Conservation (phyloP, 2,329 filamentous ascomycete genomes). For the Allantophomopsis lycopodina region DNA sequence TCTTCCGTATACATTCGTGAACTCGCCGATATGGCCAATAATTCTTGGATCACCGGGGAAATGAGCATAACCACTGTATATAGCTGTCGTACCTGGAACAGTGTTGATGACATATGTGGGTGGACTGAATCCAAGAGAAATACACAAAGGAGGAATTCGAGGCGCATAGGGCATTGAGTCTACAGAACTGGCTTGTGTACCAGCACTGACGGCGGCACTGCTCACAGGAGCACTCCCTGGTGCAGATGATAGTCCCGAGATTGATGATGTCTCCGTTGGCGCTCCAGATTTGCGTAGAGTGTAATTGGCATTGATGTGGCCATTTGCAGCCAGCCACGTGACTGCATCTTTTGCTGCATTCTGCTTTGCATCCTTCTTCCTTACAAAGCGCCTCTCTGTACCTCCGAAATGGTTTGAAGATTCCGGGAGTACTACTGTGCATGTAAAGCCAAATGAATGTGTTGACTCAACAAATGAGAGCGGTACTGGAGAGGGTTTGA, state of each 20-base stretch:
- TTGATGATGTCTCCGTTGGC: conserved; percentile 13
- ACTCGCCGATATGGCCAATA: conserved; percentile 9
- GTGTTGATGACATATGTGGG: conserved; percentile 3
- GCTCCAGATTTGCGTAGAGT: conserved; percentile 2
- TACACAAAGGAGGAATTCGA: conserved; percentile 2
- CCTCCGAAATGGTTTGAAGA: conserved; percentile 8
- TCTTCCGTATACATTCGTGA: conserved; percentile 25
- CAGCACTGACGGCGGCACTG: conserved; percentile 1
- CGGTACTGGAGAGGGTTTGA: conserved; percentile 2
- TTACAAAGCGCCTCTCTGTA: conserved; percentile 6
- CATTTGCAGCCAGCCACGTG: conserved; percentile 11
- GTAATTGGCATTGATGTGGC: background rate
- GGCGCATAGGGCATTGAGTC: background rate
- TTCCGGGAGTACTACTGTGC: conserved; percentile 10
- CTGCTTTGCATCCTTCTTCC: conserved; percentile 17
- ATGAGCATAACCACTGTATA: conserved; percentile 4
- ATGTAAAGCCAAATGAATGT: conserved; percentile 3
- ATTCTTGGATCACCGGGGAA: conserved; percentile 2
- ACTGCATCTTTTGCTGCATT: conserved; percentile 17
- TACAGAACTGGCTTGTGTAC: background rate
- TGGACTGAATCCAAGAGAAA: conserved; percentile 1
- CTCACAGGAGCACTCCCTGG: conserved; percentile 5
- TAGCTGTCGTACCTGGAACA: background rate
- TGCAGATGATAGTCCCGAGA: conserved; percentile 11
- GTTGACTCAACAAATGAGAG: conserved; percentile 4